Conservation (phyloP, 1,284 basidiomycete genomes). For the Apiotrichum mycotoxinovorans region DNA sequence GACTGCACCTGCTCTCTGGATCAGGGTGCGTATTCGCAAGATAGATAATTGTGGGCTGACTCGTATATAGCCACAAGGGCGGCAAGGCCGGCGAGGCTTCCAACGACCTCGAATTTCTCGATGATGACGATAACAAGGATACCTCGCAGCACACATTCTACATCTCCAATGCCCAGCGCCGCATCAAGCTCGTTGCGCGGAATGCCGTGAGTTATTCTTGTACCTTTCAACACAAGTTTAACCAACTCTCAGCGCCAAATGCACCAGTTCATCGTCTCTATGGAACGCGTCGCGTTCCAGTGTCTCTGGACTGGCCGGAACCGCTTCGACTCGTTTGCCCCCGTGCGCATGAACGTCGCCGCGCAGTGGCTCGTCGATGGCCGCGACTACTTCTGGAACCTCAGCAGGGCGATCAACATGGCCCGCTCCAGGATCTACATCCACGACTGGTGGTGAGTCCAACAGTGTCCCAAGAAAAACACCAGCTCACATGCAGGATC, state of each 20-base stretch:
- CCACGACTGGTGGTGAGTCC: slow-evolving; percentile 80
- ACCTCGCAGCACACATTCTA: slow-evolving; percentile 81
- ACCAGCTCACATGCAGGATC: slow-evolving; percentile 16
- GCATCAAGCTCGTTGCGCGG: slow-evolving; percentile 79
- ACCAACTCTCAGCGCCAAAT: slow-evolving; percentile 95
- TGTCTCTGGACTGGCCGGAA: slow-evolving; percentile 79
- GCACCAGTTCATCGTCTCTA: slow-evolving; percentile 92
- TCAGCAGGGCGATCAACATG: slow-evolving; percentile 87
- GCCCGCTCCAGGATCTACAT: slow-evolving; percentile 88
- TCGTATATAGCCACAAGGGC: neutral
- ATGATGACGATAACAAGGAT: slow-evolving; percentile 35
- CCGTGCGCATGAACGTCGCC: slow-evolving; percentile 85
- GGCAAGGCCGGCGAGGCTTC: neutral
- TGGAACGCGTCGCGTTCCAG: slow-evolving; percentile 75
- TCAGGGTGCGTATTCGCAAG: slow-evolving; percentile 7
- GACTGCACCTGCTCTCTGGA: slow-evolving; percentile 38
- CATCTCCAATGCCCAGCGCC: slow-evolving; percentile 84
- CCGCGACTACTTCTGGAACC: slow-evolving; percentile 94
- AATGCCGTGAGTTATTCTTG: slow-evolving; percentile 62
- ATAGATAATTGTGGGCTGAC: neutral
- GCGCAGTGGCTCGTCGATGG: slow-evolving; percentile 99
- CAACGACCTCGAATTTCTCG: slow-evolving; percentile 16
- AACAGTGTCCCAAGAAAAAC: neutral
- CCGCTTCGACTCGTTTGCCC: slow-evolving; percentile 90
- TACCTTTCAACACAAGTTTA: neutral